phyloP scores from a whole-genome alignment of 2,329 filamentous ascomycete species.

The Triangularia setosa region DNA sequence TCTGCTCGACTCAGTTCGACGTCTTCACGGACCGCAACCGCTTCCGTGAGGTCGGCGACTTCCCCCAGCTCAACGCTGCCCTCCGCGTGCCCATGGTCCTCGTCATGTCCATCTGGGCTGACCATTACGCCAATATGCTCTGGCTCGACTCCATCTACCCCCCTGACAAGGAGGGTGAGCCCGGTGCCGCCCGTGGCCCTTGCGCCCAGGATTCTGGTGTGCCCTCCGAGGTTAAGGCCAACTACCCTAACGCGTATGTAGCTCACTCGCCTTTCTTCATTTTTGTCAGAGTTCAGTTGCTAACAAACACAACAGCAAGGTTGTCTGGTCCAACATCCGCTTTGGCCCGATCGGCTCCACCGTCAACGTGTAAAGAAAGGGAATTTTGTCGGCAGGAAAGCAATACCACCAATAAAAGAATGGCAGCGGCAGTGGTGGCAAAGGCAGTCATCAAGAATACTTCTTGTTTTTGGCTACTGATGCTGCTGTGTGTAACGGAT shows the following conservation, averaged over 20 bases:
- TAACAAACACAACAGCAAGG: conserved; percentile 26
- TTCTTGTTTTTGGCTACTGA: background rate
- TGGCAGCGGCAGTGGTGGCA: background rate
- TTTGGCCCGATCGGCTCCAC: conserved; percentile 45
- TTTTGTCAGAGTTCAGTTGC: background rate
- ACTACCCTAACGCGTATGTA: conserved; percentile 32
- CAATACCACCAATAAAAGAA: background rate
- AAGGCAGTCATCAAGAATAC: background rate
- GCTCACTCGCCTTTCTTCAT: background rate
- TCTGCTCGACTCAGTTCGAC: conserved; percentile 54
- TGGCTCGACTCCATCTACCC: conserved; percentile 54
- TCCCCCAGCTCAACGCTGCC: conserved; percentile 51
- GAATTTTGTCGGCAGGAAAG: background rate
- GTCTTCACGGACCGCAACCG: conserved; percentile 49
- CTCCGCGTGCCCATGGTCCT: conserved; percentile 59
- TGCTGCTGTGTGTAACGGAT: background rate
- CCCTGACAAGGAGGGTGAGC: conserved; percentile 32
- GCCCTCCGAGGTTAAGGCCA: conserved; percentile 37
- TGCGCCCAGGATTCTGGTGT: conserved; percentile 39
- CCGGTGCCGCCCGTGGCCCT: conserved; percentile 42
- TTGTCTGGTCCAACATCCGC: conserved; percentile 46
- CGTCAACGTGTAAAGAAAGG: conserved; percentile 19
- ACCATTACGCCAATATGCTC: conserved; percentile 54
- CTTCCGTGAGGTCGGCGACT: conserved; percentile 54
- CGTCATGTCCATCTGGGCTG: conserved; percentile 56